Evolutionary conservation across 176 grass and related monocot genomes (phyloP), one percentile per base, ranked within the genome.

Genomic region (barley (Hordeum vulgare)): DNA sequence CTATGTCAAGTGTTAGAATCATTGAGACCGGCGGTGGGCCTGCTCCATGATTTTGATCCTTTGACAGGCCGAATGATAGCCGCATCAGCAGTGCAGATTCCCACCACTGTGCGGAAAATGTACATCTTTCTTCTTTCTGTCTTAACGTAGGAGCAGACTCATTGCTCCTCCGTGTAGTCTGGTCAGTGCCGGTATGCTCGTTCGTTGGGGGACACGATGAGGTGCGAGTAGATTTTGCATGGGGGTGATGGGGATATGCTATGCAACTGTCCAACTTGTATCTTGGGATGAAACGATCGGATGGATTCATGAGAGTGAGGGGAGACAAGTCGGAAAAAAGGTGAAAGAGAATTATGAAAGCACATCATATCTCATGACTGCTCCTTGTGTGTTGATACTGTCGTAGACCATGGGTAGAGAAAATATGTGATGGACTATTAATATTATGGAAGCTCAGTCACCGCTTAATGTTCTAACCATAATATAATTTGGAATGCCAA

Each of bases 1-100:
- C 0, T 78, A 56, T 67, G 69, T 80, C 76, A 85, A 69, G 75
- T 61, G 47, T 40, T 74, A 27, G 28, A 62, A 81, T 81, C 87
- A 89, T 85, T 1, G 13, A 47, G 23, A 62, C 40, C 60, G 34
- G 15, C 79, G 47, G 75, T 37, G 68, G 67, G 79, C 6, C 61
- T n/a, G 18, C 8, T 53, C 49, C 20, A 42, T 44, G n/a, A 11
- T 37, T 42, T 70, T 11, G 0, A 53, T 0, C 20, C 54, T 58
- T 76, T 11, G 12, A 61, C 49, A 42, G 4, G 44, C 14, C 44
- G 4, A 66, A 78, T 57, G 80, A 84, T 88, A 82, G 21, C 28
- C 40, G 23, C 80, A 17, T 45, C 47, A 0, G n/a, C 39, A 47
- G 11, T 8, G 58, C 1, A 47, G 14, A 45, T 45, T 45, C n/a